phyloP scores from a whole-genome alignment of 108 stramenopile species.

The Parietichytrium sp. region DNA sequence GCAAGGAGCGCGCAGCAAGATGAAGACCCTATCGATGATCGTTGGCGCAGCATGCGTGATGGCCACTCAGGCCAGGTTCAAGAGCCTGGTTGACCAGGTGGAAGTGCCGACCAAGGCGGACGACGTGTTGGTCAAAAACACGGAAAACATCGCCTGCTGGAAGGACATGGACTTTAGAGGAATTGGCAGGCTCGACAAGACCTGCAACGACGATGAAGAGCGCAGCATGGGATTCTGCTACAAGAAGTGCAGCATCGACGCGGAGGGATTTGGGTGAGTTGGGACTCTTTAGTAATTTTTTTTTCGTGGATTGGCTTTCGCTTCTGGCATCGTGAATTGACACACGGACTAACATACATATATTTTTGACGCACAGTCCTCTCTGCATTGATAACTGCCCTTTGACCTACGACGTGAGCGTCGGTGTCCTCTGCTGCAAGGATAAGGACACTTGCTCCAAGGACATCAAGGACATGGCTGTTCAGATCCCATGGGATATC shows the following conservation, averaged over 20 bases:
- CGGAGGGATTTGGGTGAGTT: background rate
- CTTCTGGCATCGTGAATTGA: no score
- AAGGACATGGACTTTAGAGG: slow-evolving; percentile 28
- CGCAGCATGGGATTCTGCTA: slow-evolving; percentile 24
- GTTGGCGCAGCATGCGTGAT: background rate
- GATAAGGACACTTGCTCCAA: slow-evolving; percentile 6
- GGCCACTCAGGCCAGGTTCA: background rate
- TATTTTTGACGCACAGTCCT: no score
- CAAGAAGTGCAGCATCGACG: background rate
- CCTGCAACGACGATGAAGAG: slow-evolving; percentile 12
- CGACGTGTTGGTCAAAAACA: background rate
- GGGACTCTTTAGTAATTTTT: no score
- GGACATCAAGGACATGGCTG: background rate
- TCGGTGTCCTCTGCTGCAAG: background rate
- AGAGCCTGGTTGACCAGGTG: background rate
- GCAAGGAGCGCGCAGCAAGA: background rate
- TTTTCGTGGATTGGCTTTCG: no score
- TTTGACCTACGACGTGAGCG: background rate
- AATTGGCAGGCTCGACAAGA: slow-evolving; percentile 8
- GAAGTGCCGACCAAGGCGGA: background rate
- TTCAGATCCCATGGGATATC: slow-evolving; percentile 20
- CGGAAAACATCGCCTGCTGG: background rate
- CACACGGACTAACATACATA: no score
- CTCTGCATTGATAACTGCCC: slow-evolving; percentile 16
- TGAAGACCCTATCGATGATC: background rate